phyloP scores from a whole-genome alignment of 1,139 yeast species.

The Pichia sp. region DNA sequence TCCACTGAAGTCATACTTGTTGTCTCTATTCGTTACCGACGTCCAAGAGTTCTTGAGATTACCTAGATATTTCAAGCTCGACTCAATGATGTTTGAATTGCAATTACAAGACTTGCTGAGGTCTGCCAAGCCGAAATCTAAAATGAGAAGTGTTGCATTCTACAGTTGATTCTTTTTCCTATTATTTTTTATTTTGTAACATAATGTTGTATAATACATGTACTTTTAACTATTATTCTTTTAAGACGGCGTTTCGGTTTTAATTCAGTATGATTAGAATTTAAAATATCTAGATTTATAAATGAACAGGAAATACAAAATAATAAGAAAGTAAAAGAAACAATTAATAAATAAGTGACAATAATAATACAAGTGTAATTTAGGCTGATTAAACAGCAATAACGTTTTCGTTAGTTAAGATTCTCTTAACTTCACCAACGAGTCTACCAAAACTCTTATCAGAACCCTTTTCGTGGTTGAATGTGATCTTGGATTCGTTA shows the following conservation, averaged over 20 bases:
- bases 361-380: slow-evolving; percentile 1
- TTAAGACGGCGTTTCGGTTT: too few relatives aligned
- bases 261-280: too few relatives aligned
- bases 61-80: slow-evolving; percentile 24
- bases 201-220: neutral
- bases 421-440: slow-evolving; percentile 47
- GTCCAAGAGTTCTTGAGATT: slow-evolving; percentile 22
- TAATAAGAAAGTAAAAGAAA: neutral
- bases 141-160: neutral
- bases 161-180: neutral
- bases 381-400: slow-evolving; percentile 19
- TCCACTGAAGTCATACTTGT: slow-evolving; percentile 24
- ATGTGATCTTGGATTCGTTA: slow-evolving; percentile 49
- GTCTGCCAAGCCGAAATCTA: neutral
- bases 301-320: neutral
- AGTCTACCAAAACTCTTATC: slow-evolving; percentile 60
- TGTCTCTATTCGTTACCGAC: slow-evolving; percentile 20
- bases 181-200: neutral
- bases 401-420: slow-evolving; percentile 40
- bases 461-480: slow-evolving; percentile 65
- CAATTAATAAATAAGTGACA: neutral
- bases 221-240: neutral
- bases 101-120: slow-evolving; percentile 18
- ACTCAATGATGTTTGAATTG: slow-evolving; percentile 25
- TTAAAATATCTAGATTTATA: neutral